Base-by-base conservation (phyloP, 2,329 filamentous ascomycete species). In the Atkinsonella texensis region DNA sequence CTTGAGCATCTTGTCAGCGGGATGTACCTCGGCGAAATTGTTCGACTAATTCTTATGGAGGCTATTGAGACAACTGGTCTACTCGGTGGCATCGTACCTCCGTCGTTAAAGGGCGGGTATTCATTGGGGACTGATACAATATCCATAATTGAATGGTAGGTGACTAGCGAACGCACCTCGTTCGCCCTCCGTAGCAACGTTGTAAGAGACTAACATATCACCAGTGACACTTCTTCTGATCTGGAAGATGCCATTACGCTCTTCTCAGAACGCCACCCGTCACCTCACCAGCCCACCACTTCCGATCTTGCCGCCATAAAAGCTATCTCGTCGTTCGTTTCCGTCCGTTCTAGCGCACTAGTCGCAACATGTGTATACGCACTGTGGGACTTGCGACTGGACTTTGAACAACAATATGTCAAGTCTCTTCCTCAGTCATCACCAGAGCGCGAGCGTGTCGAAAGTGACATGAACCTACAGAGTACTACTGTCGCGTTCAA, bases 401-500 rank as follows among this genome's bases (percentile, higher is more conserved):
- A 77, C 48, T 68, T 70, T 18, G 70, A 77, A 50, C 55, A 63
- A 38, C 66, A 70, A 28, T 67, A 65, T 54, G 57, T 60, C 28
- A 53, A 60, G 15, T 59, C 58, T 2, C 60, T 69, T 4, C 55
- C 63, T 12, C 51, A 63, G 10, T 61, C 57, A 17, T 68, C 69
- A 12, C 52, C 62, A 4, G 55, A 64, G 35, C 70, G 72, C 49
- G 56, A 62, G 10, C 74, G 75, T 38, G 69, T 77, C 0, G 79
- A 81, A 57, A 68, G 68, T 15, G 80, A 80, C 55, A 69, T 69
- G 2, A 65, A 70, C 43, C 62, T 75, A 8, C 61, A 63, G 35
- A 68, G 70, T 52, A 81, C 79, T 3, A 74, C 78, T 2, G 79
- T 91, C n/a, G 84, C 84, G 3, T 90, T 84, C 67, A 89, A 88